Evolutionary conservation across 108 stramenopile species (phyloP), one percentile per base, ranked within the genome.

Genomic region (Cylindrotheca closterium): DNA sequence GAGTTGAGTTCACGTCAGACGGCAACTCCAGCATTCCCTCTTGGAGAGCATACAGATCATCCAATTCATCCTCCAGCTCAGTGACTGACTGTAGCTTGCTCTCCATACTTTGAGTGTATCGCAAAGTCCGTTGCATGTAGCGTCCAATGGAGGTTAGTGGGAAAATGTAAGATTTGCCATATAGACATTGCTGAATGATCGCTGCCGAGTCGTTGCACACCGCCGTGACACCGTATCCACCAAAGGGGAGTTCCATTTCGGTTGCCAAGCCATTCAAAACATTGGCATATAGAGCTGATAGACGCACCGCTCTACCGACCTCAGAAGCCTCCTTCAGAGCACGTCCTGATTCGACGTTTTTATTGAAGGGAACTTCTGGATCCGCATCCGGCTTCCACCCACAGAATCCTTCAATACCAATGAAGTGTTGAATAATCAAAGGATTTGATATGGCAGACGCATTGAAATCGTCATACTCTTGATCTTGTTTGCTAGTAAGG

Each of bases 301-400:
- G 68, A 12, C 81, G 65, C 28, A 86, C 55, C 12, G 84, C 79
- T 21, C 48, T 54, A 10, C n/a, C n/a, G n/a, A n/a, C n/a, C n/a
- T n/a, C n/a, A n/a, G n/a, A n/a, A n/a, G n/a, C n/a, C n/a, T n/a
- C n/a, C n/a, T n/a, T n/a, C n/a, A n/a, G n/a, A n/a, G n/a, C n/a
- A 67, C n/a, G 15, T 78, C 69, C 10, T 22, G 71, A 61, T 18
- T 62, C 34, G 22, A 58, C 74, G 8, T 52, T 19, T 25, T 33
- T 28, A 7, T 74, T 42, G 79, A 79, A 88, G 2, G 82, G 81
- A 10, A 80, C 82, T 42, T 81, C 82, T 3, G 73, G 60, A 47
- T 88, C 79, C 52, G 82, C 72, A 55, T 84, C 81, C 18, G 80
- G 71, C 65, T 82, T 67, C 75, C 83, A 87, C 8, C 79, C 81